These are phyloP conservation scores for Fagopyrum esculentum DNA, from an alignment of 148 eudicot genomes.

Conservation along the genomic window DNA sequence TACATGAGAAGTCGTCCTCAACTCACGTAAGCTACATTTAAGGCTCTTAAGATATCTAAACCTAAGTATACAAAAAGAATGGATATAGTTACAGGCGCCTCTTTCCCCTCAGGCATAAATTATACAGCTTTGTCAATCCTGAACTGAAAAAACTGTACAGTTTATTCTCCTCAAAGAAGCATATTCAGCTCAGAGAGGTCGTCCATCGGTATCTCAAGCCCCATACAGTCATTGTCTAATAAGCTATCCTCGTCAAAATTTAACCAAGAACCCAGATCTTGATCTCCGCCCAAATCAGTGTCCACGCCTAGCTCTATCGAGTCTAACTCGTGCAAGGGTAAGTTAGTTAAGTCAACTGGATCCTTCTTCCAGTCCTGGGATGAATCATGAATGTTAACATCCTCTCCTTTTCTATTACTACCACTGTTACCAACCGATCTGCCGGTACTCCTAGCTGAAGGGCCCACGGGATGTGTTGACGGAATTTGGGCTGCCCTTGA, in stretches of 20 bases:
- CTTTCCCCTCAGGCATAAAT: conserved; percentile 25
- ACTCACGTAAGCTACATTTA: conserved; percentile 13
- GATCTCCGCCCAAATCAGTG: neutral
- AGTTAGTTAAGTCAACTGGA: neutral
- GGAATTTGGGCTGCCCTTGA: conserved; percentile 56
- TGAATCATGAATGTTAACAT: neutral
- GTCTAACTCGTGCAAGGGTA: conserved; percentile 11
- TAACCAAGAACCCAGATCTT: conserved; percentile 15
- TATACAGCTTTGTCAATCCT: conserved; percentile 17
- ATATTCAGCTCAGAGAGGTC: conserved; percentile 16
- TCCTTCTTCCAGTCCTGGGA: conserved; percentile 27
- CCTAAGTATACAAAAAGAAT: conserved; percentile 41
- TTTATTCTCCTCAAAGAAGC: conserved; percentile 30
- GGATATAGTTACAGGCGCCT: conserved; percentile 48
- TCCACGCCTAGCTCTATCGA: conserved; percentile 9
- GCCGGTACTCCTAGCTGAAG: conserved; percentile 29
- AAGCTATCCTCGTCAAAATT: conserved; percentile 15
- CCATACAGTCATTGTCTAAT: conserved; percentile 9
- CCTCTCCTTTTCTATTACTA: neutral
- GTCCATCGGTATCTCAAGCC: conserved; percentile 14
- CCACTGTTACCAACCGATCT: conserved; percentile 1
- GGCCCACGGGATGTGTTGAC: conserved; percentile 45
- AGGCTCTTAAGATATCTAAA: conserved; percentile 21
- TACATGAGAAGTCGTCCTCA: conserved; percentile 21
- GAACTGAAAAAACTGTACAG: conserved; percentile 25